phyloP scores from a whole-genome alignment of 1,284 basidiomycete species.

The Anthracocystis panici-leucophaei region DNA sequence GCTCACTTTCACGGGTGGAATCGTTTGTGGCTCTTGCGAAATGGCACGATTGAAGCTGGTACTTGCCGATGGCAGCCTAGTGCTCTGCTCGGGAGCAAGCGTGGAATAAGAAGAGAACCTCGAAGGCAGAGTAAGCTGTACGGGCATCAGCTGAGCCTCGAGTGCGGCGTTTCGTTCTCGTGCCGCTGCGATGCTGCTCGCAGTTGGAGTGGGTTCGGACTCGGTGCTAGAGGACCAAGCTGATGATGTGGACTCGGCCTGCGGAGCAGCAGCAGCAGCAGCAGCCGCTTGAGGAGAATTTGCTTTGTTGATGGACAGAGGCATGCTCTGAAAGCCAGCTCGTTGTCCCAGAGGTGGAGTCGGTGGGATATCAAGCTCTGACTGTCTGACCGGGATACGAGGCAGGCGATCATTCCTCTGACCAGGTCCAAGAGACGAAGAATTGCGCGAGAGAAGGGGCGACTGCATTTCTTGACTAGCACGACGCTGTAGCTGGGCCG shows the following conservation, averaged over 20 bases:
- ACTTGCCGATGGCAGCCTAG: not conserved
- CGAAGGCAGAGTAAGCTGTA: conserved; percentile 39
- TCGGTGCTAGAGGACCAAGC: conserved; percentile 47
- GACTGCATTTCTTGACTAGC: conserved; percentile 32
- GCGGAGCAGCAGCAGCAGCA: conserved; percentile 1
- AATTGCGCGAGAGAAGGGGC: conserved; percentile 10
- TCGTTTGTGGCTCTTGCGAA: not conserved
- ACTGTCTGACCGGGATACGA: not conserved
- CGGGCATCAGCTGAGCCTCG: conserved; percentile 32
- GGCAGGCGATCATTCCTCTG: conserved; percentile 8
- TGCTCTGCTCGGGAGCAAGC: conserved; percentile 4
- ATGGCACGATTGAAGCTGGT: not conserved
- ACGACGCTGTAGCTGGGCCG: conserved; percentile 38
- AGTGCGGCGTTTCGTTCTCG: conserved; percentile 29
- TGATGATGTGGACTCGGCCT: conserved; percentile 15
- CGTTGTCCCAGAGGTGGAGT: conserved; percentile 37
- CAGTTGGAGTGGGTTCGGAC: conserved; percentile 52
- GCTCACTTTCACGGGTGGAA: not conserved
- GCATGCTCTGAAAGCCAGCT: conserved; percentile 26
- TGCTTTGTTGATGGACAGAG: conserved; percentile 30
- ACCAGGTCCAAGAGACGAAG: conserved; percentile 7
- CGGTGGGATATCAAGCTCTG: conserved; percentile 24
- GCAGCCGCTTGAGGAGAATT: conserved; percentile 5
- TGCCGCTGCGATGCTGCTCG: conserved; percentile 51
- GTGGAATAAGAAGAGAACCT: conserved; percentile 23